Evolutionary conservation across 768 basidiomycete species (phyloP).

Genomic region (Hericium erinaceus): DNA sequence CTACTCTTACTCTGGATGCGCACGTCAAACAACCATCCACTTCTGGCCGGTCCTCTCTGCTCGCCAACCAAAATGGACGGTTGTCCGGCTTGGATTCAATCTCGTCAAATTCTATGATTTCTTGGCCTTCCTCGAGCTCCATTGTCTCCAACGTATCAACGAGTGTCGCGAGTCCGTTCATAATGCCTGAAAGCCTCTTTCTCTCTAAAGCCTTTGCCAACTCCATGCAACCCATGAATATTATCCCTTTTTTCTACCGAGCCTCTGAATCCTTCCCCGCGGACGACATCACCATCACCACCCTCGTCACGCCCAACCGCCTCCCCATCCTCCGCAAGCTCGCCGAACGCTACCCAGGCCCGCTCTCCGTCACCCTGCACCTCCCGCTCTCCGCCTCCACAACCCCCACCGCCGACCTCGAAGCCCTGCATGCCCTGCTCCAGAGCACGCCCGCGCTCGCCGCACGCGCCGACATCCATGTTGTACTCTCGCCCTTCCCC

Average conservation of each 20-base stretch:
- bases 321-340: conserved; percentile 64
- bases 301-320: conserved; percentile 72
- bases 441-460: conserved; percentile 56
- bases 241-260: conserved; percentile 76
- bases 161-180: not conserved
- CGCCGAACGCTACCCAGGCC: conserved; percentile 78
- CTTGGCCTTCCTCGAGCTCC: not conserved
- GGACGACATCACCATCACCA: conserved; percentile 78
- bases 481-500: conserved; percentile 66
- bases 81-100: conserved; percentile 2
- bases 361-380: conserved; percentile 79
- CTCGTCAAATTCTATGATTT: not conserved
- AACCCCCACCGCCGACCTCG: conserved; percentile 27
- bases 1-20: not conserved
- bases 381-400: conserved; percentile 38
- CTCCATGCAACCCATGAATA: conserved; percentile 63
- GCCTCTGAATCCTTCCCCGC: conserved; percentile 45
- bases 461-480: conserved; percentile 66
- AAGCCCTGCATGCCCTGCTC: conserved; percentile 39
- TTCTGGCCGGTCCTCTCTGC: not conserved
- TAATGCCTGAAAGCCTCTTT: conserved; percentile 22
- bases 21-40: not conserved
- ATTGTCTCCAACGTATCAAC: too few species aligned
- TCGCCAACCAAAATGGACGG: not conserved
- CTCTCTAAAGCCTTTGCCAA: conserved; percentile 63